Evolutionary conservation across 2,329 filamentous ascomycete species (phyloP).

Genomic region (Xylaria sp.): DNA sequence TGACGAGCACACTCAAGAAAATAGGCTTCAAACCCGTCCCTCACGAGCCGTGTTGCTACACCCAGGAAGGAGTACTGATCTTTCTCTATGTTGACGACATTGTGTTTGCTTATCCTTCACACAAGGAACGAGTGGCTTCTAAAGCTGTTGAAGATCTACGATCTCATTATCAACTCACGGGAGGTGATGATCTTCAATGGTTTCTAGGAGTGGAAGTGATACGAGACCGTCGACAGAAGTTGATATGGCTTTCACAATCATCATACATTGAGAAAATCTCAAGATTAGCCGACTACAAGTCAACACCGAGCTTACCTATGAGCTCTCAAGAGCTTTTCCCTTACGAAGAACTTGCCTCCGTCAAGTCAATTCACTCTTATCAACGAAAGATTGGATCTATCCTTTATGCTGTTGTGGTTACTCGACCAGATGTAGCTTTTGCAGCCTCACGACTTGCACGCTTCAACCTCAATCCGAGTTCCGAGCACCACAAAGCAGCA

Average conservation of each 20-base stretch:
- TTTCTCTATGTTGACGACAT: not conserved
- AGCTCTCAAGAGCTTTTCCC: not conserved
- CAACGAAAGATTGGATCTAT: conserved; percentile 1
- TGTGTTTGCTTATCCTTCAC: not conserved
- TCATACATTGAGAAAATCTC: conserved; percentile 5
- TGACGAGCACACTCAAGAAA: not conserved
- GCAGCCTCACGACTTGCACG: not conserved
- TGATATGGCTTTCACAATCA: not conserved
- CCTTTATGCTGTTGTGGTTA: not conserved
- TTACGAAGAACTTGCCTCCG: not conserved
- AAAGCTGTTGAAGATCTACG: too few species aligned
- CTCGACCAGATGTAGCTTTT: conserved; percentile 1
- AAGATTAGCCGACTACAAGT: not conserved
- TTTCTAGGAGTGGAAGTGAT: not conserved
- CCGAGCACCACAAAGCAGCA: not conserved
- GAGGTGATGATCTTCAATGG: not conserved
- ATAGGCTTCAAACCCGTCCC: not conserved
- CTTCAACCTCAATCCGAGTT: not conserved
- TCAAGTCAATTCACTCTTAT: not conserved
- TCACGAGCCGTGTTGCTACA: not conserved
- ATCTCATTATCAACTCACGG: not conserved
- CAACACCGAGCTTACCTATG: not conserved
- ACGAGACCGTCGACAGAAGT: not conserved
- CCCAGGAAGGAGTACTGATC: not conserved
- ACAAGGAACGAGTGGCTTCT: too few species aligned